These are phyloP conservation scores for Alternaria atra DNA, from an alignment of 2,329 filamentous ascomycete species.

Conservation along the genomic window DNA sequence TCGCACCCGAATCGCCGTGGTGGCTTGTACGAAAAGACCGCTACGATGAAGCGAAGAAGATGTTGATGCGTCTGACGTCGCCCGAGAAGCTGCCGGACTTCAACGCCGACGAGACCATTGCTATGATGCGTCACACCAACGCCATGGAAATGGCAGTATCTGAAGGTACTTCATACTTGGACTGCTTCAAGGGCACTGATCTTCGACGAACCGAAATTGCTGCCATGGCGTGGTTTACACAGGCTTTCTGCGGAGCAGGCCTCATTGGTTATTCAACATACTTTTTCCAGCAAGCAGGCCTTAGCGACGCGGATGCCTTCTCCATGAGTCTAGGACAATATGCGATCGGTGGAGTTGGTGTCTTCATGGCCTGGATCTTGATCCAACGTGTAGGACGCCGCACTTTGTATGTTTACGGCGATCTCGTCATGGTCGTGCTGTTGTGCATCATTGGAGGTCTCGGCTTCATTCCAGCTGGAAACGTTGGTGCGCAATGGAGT, in stretches of 20 bases:
- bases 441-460: conserved; percentile 84
- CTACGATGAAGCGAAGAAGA: conserved; percentile 70
- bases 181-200: conserved; percentile 87
- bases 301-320: conserved; percentile 54
- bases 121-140: conserved; percentile 92
- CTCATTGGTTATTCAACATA: conserved; percentile 55
- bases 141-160: conserved; percentile 76
- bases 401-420: conserved; percentile 75
- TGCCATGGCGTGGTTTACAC: conserved; percentile 60
- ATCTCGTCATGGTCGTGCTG: conserved; percentile 65
- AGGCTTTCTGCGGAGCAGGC: conserved; percentile 51
- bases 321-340: conserved; percentile 64
- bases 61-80: conserved; percentile 72
- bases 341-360: conserved; percentile 66
- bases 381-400: conserved; percentile 81
- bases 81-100: conserved; percentile 53
- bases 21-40: conserved; percentile 75
- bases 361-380: conserved; percentile 81
- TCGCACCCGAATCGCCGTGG: conserved; percentile 77
- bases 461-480: conserved; percentile 61
- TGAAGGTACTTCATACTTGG: conserved; percentile 75
- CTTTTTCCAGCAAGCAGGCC: conserved; percentile 60
- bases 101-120: conserved; percentile 66
- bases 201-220: conserved; percentile 79
- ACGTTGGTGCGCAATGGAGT: conserved; percentile 58